Evolutionary conservation across 2,329 filamentous ascomycete species (phyloP), one percentile per base, ranked within the genome.

Genomic region (Cordyceps cicadae): DNA sequence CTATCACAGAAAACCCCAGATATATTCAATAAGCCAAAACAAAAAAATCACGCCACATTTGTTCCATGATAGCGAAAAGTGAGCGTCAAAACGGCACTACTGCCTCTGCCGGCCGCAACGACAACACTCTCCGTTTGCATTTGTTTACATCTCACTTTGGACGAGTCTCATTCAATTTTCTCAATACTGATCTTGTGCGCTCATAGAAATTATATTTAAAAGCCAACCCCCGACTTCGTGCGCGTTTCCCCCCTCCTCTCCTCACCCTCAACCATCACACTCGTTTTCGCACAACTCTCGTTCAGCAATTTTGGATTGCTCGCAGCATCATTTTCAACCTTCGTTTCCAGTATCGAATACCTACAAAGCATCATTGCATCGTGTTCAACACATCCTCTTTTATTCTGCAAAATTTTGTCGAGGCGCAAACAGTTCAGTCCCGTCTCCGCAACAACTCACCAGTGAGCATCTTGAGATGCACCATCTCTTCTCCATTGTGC

Each of bases 11-110:
- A 51, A 3, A 5, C 11, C 29, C 26, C 34, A 37, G 19, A 17
- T n/a, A 45, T 14, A 6, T 43, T 19, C 7, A 55, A 43, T 43
- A 26, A 34, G 1, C 17, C 11, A 14, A 24, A 24, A 21, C 15
- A 21, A 19, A 24, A 34, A 21, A 21, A 50, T 29, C 15, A 17
- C 29, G 15, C 24, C 24, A 7, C 34, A 3, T 39, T 26, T 48
- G 14, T 9, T 34, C 6, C 34, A 14, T 32, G 9, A 51, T 34
- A 3, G 34, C 34, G 17, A 14, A 56, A 58, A 58, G 55, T 58
- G 55, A 58, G 46, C 21, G 32, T 51, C 57, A 59, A 59, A 53
- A 53, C 3, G 5, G 39, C 57, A 59, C 57, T 53, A 43, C 57
- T 26, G 41, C 17, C 48, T 17, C 51, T 49, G 49, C 50, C 58